phyloP scores from a whole-genome alignment of 768 basidiomycete species.

The Austroboletus eburneus region DNA sequence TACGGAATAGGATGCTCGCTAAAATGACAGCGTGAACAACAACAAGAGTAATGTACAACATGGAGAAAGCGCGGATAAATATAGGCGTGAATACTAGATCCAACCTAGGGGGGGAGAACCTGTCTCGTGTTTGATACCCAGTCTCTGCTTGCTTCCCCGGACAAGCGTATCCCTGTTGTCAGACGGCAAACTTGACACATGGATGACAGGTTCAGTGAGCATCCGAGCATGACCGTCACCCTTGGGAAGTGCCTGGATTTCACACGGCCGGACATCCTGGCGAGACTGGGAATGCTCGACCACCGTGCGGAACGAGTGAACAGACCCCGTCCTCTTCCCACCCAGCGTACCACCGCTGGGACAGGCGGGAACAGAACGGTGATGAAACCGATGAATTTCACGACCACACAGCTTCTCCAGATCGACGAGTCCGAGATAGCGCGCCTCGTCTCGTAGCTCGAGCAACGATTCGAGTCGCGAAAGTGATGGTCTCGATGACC shows the following conservation, averaged over 20 bases:
- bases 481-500: slow-evolving; percentile 32
- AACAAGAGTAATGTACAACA: neutral
- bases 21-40: neutral
- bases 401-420: slow-evolving; percentile 63
- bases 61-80: neutral
- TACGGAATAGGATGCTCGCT: neutral
- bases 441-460: slow-evolving; percentile 76
- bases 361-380: slow-evolving; percentile 33
- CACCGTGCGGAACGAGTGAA: slow-evolving; percentile 58
- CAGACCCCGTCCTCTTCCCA: slow-evolving; percentile 47
- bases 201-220: neutral
- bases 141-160: slow-evolving; percentile 14
- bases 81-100: slow-evolving; percentile 33
- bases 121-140: neutral
- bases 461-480: slow-evolving; percentile 61
- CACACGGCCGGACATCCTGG: slow-evolving; percentile 11
- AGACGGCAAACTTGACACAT: slow-evolving; percentile 4
- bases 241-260: slow-evolving; percentile 3
- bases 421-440: slow-evolving; percentile 64
- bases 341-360: slow-evolving; percentile 36
- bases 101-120: slow-evolving; percentile 41
- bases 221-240: neutral
- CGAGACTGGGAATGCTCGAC: slow-evolving; percentile 46
- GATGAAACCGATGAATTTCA: slow-evolving; percentile 56
- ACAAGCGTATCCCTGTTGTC: slow-evolving; percentile 11